phyloP scores from a whole-genome alignment of 176 grass and related monocot genomes.

The Guadua angustifolia region DNA sequence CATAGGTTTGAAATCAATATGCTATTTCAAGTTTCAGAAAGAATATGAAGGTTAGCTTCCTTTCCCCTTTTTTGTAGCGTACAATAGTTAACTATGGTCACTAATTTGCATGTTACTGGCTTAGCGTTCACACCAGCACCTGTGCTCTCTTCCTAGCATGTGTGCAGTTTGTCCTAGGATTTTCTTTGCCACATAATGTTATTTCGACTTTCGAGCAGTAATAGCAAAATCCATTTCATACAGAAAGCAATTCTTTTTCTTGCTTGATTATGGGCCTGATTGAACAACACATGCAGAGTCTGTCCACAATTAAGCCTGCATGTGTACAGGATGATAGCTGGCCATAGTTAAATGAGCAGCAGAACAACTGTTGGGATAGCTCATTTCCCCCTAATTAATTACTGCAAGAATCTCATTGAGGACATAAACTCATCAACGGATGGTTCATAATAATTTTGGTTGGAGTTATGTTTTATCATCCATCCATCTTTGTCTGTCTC shows the following conservation, averaged over 20 bases:
- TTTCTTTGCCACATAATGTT: neutral
- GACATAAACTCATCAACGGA: neutral
- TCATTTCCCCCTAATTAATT: neutral
- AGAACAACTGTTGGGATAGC: neutral
- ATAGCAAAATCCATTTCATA: conserved; percentile 9
- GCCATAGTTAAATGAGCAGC: neutral
- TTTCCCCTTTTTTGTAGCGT: neutral
- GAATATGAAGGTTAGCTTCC: neutral
- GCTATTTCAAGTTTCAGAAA: neutral
- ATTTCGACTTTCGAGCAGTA: neutral
- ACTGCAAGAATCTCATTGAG: neutral
- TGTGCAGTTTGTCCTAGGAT: conserved; percentile 3
- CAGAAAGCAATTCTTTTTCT: neutral
- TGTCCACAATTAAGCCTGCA: neutral
- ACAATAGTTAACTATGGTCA: neutral
- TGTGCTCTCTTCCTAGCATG: neutral
- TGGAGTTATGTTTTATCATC: neutral
- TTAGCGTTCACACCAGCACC: neutral
- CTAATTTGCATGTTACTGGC: neutral
- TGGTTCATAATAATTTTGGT: neutral
- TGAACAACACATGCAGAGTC: neutral
- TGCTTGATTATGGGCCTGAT: neutral
- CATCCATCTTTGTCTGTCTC: neutral
- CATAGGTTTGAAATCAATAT: neutral
- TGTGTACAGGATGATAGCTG: neutral